Percentiles rank a stretch among this genome's conserved stretches.
These are phyloP conservation scores for Aspergillus incahuasiensis DNA, from an alignment of 495 filamentous ascomycete genomes.

Conservation along the genomic window DNA sequence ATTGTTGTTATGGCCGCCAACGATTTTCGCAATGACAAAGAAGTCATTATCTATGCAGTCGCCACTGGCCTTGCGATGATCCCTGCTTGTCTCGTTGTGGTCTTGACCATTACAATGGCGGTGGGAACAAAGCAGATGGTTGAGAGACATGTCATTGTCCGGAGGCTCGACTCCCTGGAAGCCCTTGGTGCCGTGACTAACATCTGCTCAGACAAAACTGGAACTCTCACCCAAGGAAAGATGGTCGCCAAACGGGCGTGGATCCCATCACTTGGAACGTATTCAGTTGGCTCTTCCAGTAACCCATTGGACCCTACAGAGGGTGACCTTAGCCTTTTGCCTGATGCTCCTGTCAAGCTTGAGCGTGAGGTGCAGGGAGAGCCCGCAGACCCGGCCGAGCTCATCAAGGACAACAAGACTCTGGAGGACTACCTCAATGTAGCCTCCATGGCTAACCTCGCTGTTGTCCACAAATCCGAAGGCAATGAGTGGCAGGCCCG, in stretches of 20 bases:
- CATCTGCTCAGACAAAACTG: slow-evolving; percentile 71
- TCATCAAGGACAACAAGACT: slow-evolving; percentile 34
- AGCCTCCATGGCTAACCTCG: slow-evolving; percentile 62
- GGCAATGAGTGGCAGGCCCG: slow-evolving; percentile 54
- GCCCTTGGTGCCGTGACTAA: slow-evolving; percentile 66
- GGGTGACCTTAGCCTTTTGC: slow-evolving; percentile 45
- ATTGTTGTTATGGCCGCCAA: slow-evolving; percentile 63
- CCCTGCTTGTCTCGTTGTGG: slow-evolving; percentile 70
- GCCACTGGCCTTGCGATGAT: slow-evolving; percentile 67
- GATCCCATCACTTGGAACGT: slow-evolving; percentile 63
- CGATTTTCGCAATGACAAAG: slow-evolving; percentile 53
- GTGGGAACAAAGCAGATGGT: slow-evolving; percentile 71
- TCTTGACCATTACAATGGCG: slow-evolving; percentile 72
- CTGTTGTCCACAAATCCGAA: slow-evolving; percentile 48
- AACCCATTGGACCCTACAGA: slow-evolving; percentile 54
- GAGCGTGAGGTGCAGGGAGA: slow-evolving; percentile 23
- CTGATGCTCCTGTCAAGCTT: slow-evolving; percentile 32
- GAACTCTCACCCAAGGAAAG: slow-evolving; percentile 64
- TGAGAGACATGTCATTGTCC: slow-evolving; percentile 61
- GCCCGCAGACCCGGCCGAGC: slow-evolving; percentile 24
- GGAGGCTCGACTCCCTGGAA: slow-evolving; percentile 62
- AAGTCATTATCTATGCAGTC: slow-evolving; percentile 68
- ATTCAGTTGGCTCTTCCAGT: slow-evolving; percentile 52
- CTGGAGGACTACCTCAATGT: slow-evolving; percentile 55
- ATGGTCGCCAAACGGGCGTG: slow-evolving; percentile 83